Percentiles rank a stretch among this genome's conserved stretches.
Evolutionary conservation across 1,139 yeast genomes (phyloP).

Genomic region (Scheffersomyces quercinus): DNA sequence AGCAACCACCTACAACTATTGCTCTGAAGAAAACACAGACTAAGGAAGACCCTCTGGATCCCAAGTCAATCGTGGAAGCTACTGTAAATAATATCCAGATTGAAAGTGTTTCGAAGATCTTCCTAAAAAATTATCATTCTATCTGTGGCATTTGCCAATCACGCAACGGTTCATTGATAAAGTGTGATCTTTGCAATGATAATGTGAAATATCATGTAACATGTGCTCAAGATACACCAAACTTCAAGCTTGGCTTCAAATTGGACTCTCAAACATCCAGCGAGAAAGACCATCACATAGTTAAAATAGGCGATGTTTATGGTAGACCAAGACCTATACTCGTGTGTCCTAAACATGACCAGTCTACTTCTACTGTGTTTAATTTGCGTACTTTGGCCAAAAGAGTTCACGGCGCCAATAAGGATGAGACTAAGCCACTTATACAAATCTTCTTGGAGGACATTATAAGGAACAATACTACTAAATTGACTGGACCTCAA

Average conservation of each 20-base stretch:
- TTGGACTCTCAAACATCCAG: slow-evolving; percentile 22
- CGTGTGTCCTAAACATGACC: slow-evolving; percentile 42
- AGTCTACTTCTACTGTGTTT: slow-evolving; percentile 12
- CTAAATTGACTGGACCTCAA: slow-evolving; percentile 32
- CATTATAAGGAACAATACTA: slow-evolving; percentile 20
- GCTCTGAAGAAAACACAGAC: slow-evolving; percentile 4
- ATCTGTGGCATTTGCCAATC: slow-evolving; percentile 32
- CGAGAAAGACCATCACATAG: slow-evolving; percentile 19
- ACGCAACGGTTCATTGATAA: slow-evolving; percentile 30
- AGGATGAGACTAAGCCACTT: slow-evolving; percentile 35
- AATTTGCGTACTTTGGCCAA: slow-evolving; percentile 36
- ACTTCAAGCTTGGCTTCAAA: slow-evolving; percentile 48
- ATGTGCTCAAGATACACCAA: slow-evolving; percentile 59
- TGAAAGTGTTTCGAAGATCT: slow-evolving; percentile 31
- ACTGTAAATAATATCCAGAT: slow-evolving; percentile 22
- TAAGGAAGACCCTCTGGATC: slow-evolving; percentile 8
- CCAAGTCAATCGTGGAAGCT: slow-evolving; percentile 17
- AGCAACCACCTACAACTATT: slow-evolving; percentile 23
- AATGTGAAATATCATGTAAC: slow-evolving; percentile 53
- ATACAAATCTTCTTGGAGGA: slow-evolving; percentile 48
- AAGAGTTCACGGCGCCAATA: slow-evolving; percentile 22
- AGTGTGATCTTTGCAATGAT: slow-evolving; percentile 29
- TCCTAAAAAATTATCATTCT: slow-evolving; percentile 22
- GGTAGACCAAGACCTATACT: slow-evolving; percentile 48
- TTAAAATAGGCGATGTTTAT: slow-evolving; percentile 27